Percentiles rank a stretch among this genome's conserved stretches.
Evolutionary conservation across 129 eudicot genomes (phyloP).

Genomic region (Chrysanthemum lavandulifolium): DNA sequence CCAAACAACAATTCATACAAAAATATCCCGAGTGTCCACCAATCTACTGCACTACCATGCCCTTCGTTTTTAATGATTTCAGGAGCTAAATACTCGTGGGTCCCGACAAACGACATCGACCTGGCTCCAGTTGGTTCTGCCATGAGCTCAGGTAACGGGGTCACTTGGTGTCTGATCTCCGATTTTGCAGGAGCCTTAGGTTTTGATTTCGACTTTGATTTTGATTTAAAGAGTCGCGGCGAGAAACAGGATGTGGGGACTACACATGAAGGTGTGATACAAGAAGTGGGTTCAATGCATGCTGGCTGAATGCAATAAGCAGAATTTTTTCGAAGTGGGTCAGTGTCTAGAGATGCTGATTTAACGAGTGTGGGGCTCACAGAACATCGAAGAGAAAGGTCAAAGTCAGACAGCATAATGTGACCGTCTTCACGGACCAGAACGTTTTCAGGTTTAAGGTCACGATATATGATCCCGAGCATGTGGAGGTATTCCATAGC

Average conservation of each 20-base stretch:
- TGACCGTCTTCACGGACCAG: slow-evolving; percentile 95
- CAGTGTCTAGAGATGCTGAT: slow-evolving; percentile 49
- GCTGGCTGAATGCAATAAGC: slow-evolving; percentile 73
- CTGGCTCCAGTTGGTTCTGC: slow-evolving; percentile 92
- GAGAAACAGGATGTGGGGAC: slow-evolving; percentile 82
- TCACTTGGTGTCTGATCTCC: slow-evolving; percentile 71
- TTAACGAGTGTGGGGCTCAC: slow-evolving; percentile 83
- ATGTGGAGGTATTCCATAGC: slow-evolving; percentile 94
- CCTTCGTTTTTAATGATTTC: slow-evolving; percentile 94
- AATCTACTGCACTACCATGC: slow-evolving; percentile 94
- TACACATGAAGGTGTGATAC: slow-evolving; percentile 78
- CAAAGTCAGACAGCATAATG: slow-evolving; percentile 93
- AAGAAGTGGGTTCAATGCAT: slow-evolving; percentile 78
- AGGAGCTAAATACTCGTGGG: slow-evolving; percentile 90
- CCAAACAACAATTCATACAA: slow-evolving; percentile 75
- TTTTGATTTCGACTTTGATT: slow-evolving; percentile 44
- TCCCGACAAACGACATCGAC: slow-evolving; percentile 91
- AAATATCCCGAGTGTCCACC: slow-evolving; percentile 96
- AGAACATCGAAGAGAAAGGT: slow-evolving; percentile 79
- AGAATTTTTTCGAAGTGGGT: slow-evolving; percentile 44
- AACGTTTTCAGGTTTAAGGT: slow-evolving; percentile 88
- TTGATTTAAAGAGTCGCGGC: slow-evolving; percentile 76
- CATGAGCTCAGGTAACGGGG: slow-evolving; percentile 88
- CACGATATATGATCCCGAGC: slow-evolving; percentile 93
- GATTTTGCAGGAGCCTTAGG: slow-evolving; percentile 37